Base-by-base conservation (phyloP, 2,329 filamentous ascomycete species). In the Aspergillus uvarum region DNA sequence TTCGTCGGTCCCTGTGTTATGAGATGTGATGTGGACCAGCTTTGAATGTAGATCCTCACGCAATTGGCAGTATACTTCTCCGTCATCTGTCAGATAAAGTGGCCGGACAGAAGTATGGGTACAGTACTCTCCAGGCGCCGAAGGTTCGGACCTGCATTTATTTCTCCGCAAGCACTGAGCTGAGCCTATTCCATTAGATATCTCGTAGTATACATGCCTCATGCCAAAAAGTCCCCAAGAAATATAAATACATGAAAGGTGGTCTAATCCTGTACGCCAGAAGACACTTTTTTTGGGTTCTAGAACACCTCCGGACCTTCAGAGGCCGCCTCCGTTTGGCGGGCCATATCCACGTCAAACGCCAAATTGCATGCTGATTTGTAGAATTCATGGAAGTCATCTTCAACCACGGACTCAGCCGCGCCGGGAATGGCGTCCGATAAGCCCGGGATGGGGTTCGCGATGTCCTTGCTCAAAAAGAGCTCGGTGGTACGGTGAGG, bases 321-420 rank as follows among this genome's bases (percentile, higher is more conserved):
- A 26, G 22, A 47, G 12, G n/a, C 21, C 5, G 42, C 38, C 7
- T 47, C 38, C 22, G 44, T 49, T 32, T 52, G 53, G 49, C 64
- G 53, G 51, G 65, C 61, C 42, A 50, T 66, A 24, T 74, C 69
- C 47, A 77, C 59, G 56, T 72, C 64, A 60, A 78, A 77, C 24
- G 76, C 74, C 67, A 79, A 67, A 11, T 70, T 65, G 58, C 75
- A 78, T 16, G 53, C 44, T 6, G 53, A 47, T 7, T 55, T 55
- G 26, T 55, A 55, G 12, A 55, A 55, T 16, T 26, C 31, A 21
- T 55, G 53, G 42, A 55, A 55, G 5, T 22, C 16, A 8, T 47
- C 53, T 19, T 55, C 21, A 8, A n/a, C n/a, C 10, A 24, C 19
- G 8, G 50, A 47, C 12, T 47, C 19, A 16, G 50, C n/a, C 29